Conservation (phyloP, 2,329 filamentous ascomycete genomes). For the Fusarium nelsonii region DNA sequence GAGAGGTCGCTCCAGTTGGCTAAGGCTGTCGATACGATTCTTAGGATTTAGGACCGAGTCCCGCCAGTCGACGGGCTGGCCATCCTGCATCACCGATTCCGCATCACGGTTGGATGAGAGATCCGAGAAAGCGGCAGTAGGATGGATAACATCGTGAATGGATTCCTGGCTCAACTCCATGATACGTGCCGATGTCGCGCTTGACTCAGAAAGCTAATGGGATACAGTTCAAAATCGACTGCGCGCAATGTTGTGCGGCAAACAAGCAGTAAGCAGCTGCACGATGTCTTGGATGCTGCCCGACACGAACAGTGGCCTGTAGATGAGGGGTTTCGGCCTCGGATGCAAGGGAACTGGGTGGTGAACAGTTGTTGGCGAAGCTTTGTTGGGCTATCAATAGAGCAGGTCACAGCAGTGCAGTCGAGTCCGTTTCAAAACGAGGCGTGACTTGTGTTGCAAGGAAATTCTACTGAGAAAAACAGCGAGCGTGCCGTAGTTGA, state of each 20-base stretch:
- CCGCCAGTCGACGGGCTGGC: constrained; percentile 55
- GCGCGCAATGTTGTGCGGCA: constrained; percentile 31
- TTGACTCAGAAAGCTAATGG: constrained; percentile 15
- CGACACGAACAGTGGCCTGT: constrained; percentile 20
- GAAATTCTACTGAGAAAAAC: constrained; percentile 9
- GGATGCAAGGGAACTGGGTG: constrained; percentile 36
- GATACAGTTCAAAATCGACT: constrained; percentile 24
- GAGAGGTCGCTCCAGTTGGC: constrained; percentile 56
- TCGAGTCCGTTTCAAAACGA: constrained; percentile 21
- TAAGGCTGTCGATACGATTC: constrained; percentile 70
- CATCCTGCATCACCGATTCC: constrained; percentile 6
- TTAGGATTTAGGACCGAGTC: constrained; percentile 68
- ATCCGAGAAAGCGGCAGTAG: constrained; percentile 65
- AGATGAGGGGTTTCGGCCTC: constrained; percentile 36
- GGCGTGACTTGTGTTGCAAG: constrained; percentile 10
- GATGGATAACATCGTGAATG: constrained; percentile 69
- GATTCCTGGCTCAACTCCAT: constrained; percentile 68
- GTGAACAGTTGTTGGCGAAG: constrained; percentile 16
- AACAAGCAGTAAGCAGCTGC: constrained; percentile 38
- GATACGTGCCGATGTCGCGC: constrained; percentile 24
- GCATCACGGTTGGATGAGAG: constrained; percentile 5
- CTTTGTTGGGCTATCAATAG: constrained; percentile 24
- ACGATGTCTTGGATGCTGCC: constrained; percentile 39
- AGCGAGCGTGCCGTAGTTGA: constrained; percentile 22
- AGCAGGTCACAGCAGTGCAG: not conserved